phyloP scores from a whole-genome alignment of 2,329 filamentous ascomycete species.

The Fusarium caatingaense region DNA sequence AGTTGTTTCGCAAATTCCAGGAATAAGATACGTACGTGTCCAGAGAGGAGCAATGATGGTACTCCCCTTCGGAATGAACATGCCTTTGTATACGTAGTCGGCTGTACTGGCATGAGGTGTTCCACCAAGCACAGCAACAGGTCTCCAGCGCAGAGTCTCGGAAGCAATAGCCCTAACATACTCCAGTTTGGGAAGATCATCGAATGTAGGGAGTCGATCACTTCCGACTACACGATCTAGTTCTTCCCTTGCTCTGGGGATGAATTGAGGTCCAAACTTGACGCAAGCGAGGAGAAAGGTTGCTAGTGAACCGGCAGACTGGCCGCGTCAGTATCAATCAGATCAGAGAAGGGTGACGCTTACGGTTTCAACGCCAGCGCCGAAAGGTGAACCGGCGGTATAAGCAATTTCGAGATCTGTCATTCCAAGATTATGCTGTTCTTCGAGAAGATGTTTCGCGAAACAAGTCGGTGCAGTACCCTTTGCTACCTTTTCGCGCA shows the following conservation, averaged over 20 bases:
- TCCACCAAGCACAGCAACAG: conserved; percentile 55
- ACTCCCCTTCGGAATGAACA: conserved; percentile 58
- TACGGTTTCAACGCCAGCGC: conserved; percentile 58
- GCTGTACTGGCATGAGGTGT: conserved; percentile 61
- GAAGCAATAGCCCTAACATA: conserved; percentile 54
- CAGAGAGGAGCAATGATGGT: conserved; percentile 57
- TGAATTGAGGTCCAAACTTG: conserved; percentile 61
- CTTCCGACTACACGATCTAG: conserved; percentile 54
- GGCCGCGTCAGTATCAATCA: accelerated
- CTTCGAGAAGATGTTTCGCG: conserved; percentile 55
- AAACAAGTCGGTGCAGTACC: conserved; percentile 56
- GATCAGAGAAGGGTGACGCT: not conserved
- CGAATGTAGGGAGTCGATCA: conserved; percentile 52
- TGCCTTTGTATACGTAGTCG: conserved; percentile 55
- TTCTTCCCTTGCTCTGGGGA: conserved; percentile 56
- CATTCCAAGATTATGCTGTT: conserved; percentile 56
- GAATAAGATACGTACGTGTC: conserved; percentile 45
- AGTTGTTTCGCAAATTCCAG: no score
- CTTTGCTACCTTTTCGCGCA: conserved; percentile 49
- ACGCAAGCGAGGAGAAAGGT: conserved; percentile 66
- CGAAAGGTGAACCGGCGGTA: conserved; percentile 58
- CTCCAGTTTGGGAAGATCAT: conserved; percentile 50
- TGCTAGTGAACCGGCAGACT: conserved; percentile 60
- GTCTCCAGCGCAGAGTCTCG: conserved; percentile 56
- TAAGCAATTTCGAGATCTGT: conserved; percentile 58